phyloP scores from a whole-genome alignment of 495 filamentous ascomycete genomes.

The Neurospora sp. region DNA sequence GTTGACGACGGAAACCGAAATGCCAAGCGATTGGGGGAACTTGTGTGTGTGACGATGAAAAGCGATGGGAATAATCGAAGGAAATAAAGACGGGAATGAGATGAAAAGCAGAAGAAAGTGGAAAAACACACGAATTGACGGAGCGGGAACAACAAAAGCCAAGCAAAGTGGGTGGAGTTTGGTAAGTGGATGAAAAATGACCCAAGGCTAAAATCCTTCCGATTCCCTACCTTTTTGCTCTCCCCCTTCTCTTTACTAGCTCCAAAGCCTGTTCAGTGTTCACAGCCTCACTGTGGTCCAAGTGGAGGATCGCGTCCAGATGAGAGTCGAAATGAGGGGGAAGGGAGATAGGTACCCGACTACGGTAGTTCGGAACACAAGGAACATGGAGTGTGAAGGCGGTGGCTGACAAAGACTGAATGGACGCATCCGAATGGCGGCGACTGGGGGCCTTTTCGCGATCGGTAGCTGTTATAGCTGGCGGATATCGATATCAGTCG shows the following conservation, averaged over 20 bases:
- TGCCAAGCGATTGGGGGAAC: not conserved
- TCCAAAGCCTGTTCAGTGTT: not conserved
- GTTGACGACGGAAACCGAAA: not conserved
- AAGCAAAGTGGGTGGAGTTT: not conserved
- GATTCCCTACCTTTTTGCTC: not conserved
- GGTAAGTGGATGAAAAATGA: not conserved
- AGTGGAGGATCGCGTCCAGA: not conserved
- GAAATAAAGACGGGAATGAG: conserved; percentile 4
- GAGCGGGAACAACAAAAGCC: not conserved
- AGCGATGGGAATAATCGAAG: not conserved
- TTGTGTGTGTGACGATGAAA: not conserved
- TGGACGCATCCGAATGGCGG: not conserved
- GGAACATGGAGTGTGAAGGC: not conserved
- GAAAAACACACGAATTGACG: not conserved
- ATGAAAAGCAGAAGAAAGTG: not conserved
- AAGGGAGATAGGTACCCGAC: not conserved
- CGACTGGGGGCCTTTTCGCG: not conserved
- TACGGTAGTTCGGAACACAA: not conserved
- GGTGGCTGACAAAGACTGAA: not conserved
- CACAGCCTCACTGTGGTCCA: not conserved
- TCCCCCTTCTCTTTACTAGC: not conserved
- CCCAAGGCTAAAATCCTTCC: not conserved
- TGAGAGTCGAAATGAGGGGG: not conserved
- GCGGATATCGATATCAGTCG: not conserved
- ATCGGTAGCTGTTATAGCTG: not conserved